Evolutionary conservation across 2,329 filamentous ascomycete genomes (phyloP).

Genomic region (Lomentospora prolificans): DNA sequence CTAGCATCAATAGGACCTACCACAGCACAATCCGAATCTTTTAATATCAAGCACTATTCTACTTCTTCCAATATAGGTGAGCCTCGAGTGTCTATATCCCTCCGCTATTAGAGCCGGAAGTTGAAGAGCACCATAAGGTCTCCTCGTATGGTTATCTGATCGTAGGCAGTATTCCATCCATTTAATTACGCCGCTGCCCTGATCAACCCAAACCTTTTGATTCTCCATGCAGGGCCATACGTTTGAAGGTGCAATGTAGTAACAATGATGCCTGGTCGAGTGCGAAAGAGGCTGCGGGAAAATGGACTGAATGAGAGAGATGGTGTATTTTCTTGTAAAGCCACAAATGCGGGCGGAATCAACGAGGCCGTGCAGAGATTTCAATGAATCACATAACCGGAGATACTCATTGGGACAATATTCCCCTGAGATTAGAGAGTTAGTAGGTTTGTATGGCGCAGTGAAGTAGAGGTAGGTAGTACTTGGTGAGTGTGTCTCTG

Average conservation of each 20-base stretch:
- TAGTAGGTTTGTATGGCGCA: not conserved
- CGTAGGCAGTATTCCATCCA: not conserved
- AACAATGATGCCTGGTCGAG: slow-evolving; percentile 12
- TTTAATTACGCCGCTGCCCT: slow-evolving; percentile 15
- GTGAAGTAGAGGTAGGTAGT: not conserved
- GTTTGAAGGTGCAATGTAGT: slow-evolving; percentile 21
- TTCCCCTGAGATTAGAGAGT: slow-evolving; percentile 7
- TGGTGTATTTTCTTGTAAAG: slow-evolving; percentile 22
- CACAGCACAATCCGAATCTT: too few species aligned
- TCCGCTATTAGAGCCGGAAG: not conserved
- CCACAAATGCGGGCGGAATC: slow-evolving; percentile 25
- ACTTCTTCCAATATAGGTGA: too few species aligned
- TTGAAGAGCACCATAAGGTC: not conserved
- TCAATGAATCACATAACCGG: slow-evolving; percentile 21
- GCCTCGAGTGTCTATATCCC: not conserved
- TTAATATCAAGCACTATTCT: too few species aligned
- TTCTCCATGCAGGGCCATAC: slow-evolving; percentile 20
- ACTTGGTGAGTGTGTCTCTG: not conserved
- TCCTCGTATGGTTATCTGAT: not conserved
- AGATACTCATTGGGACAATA: slow-evolving; percentile 24
- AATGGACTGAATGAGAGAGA: slow-evolving; percentile 17
- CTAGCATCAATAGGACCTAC: too few species aligned
- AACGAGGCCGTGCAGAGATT: slow-evolving; percentile 20
- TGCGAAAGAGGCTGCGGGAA: slow-evolving; percentile 13
- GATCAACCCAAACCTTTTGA: slow-evolving; percentile 20